A percentile compares a stretch with the other conserved stretches of the same genome.
These are phyloP conservation scores for peach (Prunus persica) DNA, from an alignment of 306 rosid genomes.

Conservation along the genomic window Prunus_persica_NCBIv2 NC_034011.1:9711501-9712000, in stretches of 20 bases:
- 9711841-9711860: slow-evolving; percentile 50
- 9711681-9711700: no score
- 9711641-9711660: no score
- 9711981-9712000: not conserved
- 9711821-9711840: slow-evolving; percentile 48
- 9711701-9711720: no score
- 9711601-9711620: slow-evolving; percentile 10
- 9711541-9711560: slow-evolving; percentile 10
- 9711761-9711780: no score
- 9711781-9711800: slow-evolving; percentile 35
- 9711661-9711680: no score
- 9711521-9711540: slow-evolving; percentile 6
- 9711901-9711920: slow-evolving; percentile 34
- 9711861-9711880: slow-evolving; percentile 43
- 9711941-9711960: slow-evolving; percentile 47
- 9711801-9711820: slow-evolving; percentile 44
- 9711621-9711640: no score
- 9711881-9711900: slow-evolving; percentile 32
- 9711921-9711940: slow-evolving; percentile 20
- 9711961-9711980: slow-evolving; percentile 29
- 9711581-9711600: slow-evolving; percentile 13
- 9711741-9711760: no score
- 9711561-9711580: slow-evolving; percentile 1
- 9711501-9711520: slow-evolving; percentile 7
- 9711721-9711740: no score